phyloP scores from a whole-genome alignment of 495 filamentous ascomycete genomes.

The Umbilicaria muhlenbergii region DNA sequence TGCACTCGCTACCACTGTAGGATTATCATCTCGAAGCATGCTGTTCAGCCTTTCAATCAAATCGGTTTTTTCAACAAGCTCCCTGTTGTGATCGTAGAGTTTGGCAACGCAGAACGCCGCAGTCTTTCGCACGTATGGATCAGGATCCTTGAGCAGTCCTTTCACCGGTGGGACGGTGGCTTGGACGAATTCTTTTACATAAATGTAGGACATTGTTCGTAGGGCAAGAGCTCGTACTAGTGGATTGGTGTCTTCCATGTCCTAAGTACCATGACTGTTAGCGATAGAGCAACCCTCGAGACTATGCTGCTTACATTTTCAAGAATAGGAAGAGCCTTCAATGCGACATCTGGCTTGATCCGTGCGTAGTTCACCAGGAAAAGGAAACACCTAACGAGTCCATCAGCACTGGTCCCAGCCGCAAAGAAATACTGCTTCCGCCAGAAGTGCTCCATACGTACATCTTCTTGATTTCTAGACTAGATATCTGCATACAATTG shows the following conservation, averaged over 20 bases:
- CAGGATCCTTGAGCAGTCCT: conserved; percentile 65
- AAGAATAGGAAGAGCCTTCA: conserved; percentile 82
- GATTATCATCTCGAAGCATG: conserved; percentile 89
- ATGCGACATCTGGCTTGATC: conserved; percentile 83
- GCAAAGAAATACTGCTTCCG: conserved; percentile 1
- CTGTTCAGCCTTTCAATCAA: conserved; percentile 84
- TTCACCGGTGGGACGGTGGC: conserved; percentile 76
- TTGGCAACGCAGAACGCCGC: conserved; percentile 95
- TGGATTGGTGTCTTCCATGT: conserved; percentile 88
- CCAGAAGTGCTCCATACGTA: conserved; percentile 24
- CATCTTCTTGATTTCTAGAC: conserved; percentile 99
- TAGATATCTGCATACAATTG: conserved; percentile 82
- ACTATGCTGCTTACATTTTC: conserved; percentile 43
- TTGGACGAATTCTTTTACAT: conserved; percentile 92
- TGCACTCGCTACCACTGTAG: conserved; percentile 90
- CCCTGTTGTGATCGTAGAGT: conserved; percentile 88
- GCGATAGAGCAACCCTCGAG: background rate
- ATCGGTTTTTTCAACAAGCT: conserved; percentile 77
- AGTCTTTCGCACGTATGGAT: conserved; percentile 97
- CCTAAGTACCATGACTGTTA: conserved; percentile 31
- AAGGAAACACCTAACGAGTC: conserved; percentile 68
- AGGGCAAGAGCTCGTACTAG: conserved; percentile 85
- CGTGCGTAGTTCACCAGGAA: conserved; percentile 95
- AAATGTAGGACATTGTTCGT: conserved; percentile 92
- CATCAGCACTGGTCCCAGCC: conserved; percentile 11